Evolutionary conservation across 2,329 filamentous ascomycete species (phyloP), one percentile per base, ranked within the genome.

Genomic region (Clarireedia hainanense): DNA sequence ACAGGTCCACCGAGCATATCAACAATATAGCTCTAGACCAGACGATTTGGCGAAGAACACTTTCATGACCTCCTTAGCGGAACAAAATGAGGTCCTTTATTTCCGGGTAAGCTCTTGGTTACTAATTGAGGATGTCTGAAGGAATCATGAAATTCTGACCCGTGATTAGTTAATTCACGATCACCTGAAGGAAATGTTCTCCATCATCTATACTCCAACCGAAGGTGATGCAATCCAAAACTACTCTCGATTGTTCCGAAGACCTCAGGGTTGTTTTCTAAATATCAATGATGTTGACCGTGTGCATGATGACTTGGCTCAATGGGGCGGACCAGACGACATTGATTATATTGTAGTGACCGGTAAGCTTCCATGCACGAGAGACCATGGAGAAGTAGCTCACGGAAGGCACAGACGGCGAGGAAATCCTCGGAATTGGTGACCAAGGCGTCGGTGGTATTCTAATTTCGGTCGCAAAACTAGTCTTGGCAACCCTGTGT

Each of bases 321-420:
- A 86, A 58, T 91, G 85, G 78, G 87, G 85, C 0, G 73, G 74
- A 0, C 73, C 80, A 0, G 86, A 91, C 3, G 88, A 94, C 56
- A 83, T 95, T 36, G 91, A 95, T 70, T 85, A 95, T 64, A 94
- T 96, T 59, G 90, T 94, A 5, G 89, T 94, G 6, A 90, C 86
- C 45, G 89, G 91, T 76, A 74, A 74, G 59, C 43, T 81, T 74
- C 73, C 56, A 75, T 80, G 3, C n/a, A 10, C 15, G 17, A 20
- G 1, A 6, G 3, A 46, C 42, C 14, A 26, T 6, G 12, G 23
- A 23, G 10, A 14, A 43, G 2, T 37, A 12, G 15, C 14, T 4
- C 63, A 68, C 24, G 70, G 47, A 26, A 17, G 17, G 7, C 2
- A 12, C 4, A 78, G 75, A 82, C 60, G 80, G 80, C 6, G 80